These are phyloP conservation scores for Xylariaceae sp. DNA, from an alignment of 2,329 filamentous ascomycete genomes.

Conservation along the genomic window DNA sequence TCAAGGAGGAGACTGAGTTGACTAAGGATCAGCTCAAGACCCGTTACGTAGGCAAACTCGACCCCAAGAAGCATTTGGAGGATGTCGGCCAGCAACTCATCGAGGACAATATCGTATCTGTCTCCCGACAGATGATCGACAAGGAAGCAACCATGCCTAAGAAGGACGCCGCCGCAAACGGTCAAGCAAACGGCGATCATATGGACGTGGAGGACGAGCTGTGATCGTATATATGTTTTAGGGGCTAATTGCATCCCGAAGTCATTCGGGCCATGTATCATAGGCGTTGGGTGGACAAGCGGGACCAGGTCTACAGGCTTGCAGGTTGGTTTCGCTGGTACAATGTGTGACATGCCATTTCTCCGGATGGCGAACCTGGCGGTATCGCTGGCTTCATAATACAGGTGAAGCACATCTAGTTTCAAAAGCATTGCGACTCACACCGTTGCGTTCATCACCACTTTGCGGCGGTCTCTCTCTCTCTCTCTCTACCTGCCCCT, in stretches of 20 bases:
- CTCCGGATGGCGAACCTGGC: not conserved
- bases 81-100: conserved; percentile 95
- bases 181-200: conserved; percentile 49
- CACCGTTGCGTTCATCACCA: too few relatives aligned
- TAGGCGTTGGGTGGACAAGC: conserved; percentile 24
- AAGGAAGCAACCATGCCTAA: conserved; percentile 93
- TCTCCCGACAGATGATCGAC: conserved; percentile 99
- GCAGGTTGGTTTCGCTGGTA: conserved; percentile 19
- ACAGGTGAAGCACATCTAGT: too few relatives aligned
- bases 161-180: conserved; percentile 53
- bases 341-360: not conserved
- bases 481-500: too few relatives aligned
- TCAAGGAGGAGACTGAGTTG: conserved; percentile 97
- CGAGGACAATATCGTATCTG: conserved; percentile 98
- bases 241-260: conserved; percentile 14
- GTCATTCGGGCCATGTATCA: conserved; percentile 25
- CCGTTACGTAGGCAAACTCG: conserved; percentile 96
- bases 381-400: too few relatives aligned
- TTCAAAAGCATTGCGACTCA: too few relatives aligned
- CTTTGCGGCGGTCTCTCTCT: too few relatives aligned
- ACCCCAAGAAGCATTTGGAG: conserved; percentile 98
- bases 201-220: conserved; percentile 67
- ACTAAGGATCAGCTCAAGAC: conserved; percentile 98
- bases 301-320: conserved; percentile 23
- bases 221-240: conserved; percentile 25